Base-by-base conservation (phyloP, 768 basidiomycete species). In the Boletus eberwhitei region DNA sequence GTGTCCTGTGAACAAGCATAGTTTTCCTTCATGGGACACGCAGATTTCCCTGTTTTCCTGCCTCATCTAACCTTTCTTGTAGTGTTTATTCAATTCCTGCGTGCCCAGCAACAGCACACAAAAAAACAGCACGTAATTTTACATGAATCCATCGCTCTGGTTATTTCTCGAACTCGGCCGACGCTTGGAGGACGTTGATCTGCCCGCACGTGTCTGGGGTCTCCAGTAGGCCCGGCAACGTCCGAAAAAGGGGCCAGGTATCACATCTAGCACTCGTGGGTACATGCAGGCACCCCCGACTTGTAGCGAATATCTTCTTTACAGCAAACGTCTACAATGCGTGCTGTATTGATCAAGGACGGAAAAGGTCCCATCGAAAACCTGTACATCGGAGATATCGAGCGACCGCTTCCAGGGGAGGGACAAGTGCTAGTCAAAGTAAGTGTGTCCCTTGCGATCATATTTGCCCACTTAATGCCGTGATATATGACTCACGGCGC, bases 391-490 rank as follows among this genome's bases (percentile, higher is more conserved):
- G 93, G 91, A 2, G 82, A 90, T 53, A 75, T 75, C 19, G 76
- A 83, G 37, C 84, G 76, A 37, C 93, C 93, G 16, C 65, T 67
- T n/a, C 79, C 82, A 17, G 61, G 71, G 40, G 63, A 78, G 16
- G 80, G 78, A 6, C 73, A 93, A 60, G 87, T 93, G 2, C 77
- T 93, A n/a, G 86, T 96, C 49, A 88, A 93, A 80, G 93, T 84
- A 59, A 42, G 75, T 52, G 21, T 46, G 21, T 46, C 31, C 26
- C 32, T 19, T 40, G 14, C n/a, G 5, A 24, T 42, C 45, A 39
- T n/a, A 41, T n/a, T 21, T n/a, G 13, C 7, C 43, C 59, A n/a
- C 34, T 32, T 42, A 14, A 35, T 24, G 43, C 29, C 41, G 21
- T n/a, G 41, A 53, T 36, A 26, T 14, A 39, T n/a, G 42, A 48